Base-by-base conservation (phyloP, 2,329 filamentous ascomycete genomes). In the Ophiostoma piceae region DNA sequence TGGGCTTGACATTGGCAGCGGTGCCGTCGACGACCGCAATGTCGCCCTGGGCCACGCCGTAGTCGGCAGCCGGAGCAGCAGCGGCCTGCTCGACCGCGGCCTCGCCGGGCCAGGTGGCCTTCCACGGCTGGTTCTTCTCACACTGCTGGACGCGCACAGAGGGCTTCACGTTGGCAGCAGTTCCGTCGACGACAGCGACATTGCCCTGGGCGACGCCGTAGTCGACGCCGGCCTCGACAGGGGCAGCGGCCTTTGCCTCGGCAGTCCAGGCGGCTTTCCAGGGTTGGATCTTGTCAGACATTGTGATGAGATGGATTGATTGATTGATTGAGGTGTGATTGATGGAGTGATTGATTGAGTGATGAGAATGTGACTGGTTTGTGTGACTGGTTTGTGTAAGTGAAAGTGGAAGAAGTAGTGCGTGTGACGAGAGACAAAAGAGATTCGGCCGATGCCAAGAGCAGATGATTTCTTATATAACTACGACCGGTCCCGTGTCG, bases 261-360 rank as follows among this genome's bases (percentile, higher is more conserved):
- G 70, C 66, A 37, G 71, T 67, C 71, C 71, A 71, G 12, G 69
- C 71, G n/a, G 70, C 70, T 41, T 71, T 72, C 71, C 71, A 72
- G 12, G 71, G 71, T 47, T 72, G 71, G 29, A n/a, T 35, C 35
- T 72, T 72, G 62, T 60, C 69, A 29, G 68, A 43, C 71, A 71
- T 72, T 70, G 66, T 32, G 29, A 26, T 9, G n/a, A 6, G 35
- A 35, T 35, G 4, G 35, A 8, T 8, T 47, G 43, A 47, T 6
- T 47, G 43, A 7, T 7, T 47, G 43, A n/a, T 19, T 19, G 16
- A 19, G 41, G 4, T 43, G 26, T 43, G 41, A 16, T 19, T 43
- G 41, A 5, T 16, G 6, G 41, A 43, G 5, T 43, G 41, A 16
- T 1, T 43, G 41, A 5, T 16, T 16, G 41, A 43, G 5, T 43